These are phyloP conservation scores for Colletotrichum sp. DNA, from an alignment of 2,329 filamentous ascomycete genomes.

Conservation along the genomic window DNA sequence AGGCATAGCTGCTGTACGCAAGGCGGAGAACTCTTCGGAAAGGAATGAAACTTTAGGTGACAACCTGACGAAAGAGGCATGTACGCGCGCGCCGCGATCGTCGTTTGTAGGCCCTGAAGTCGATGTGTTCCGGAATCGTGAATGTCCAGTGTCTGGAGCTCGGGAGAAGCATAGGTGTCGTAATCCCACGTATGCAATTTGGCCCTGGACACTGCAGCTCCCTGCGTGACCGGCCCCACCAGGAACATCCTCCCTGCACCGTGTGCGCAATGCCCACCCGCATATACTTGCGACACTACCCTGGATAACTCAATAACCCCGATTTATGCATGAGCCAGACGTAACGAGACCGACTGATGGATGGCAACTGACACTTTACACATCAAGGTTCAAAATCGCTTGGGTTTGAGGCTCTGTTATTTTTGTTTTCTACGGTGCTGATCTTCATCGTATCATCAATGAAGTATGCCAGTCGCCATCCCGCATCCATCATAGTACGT, in stretches of 20 bases:
- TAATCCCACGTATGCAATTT: conserved; percentile 25
- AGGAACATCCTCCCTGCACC: not conserved
- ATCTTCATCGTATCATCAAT: conserved; percentile 11
- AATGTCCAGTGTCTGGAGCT: conserved; percentile 25
- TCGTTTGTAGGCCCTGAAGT: not conserved
- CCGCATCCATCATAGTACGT: conserved; percentile 22
- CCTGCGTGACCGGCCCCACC: not conserved
- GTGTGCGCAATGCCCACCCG: not conserved
- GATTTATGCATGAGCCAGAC: not conserved
- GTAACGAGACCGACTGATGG: not conserved
- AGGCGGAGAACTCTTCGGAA: not conserved
- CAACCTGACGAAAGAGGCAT: not conserved
- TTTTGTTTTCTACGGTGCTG: conserved; percentile 23
- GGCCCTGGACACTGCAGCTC: not conserved
- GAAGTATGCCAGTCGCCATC: conserved; percentile 6
- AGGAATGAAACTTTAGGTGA: not conserved
- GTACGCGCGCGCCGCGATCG: not conserved
- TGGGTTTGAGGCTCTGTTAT: conserved; percentile 20
- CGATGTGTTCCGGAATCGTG: not conserved
- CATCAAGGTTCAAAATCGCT: not conserved
- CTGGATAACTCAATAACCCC: not conserved
- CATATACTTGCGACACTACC: not conserved
- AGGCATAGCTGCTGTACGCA: conserved; percentile 53
- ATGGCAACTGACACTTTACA: not conserved
- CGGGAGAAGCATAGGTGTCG: conserved; percentile 31